Base-by-base conservation (phyloP, 2,329 filamentous ascomycete species). In the Talaromyces verruculosus region DNA sequence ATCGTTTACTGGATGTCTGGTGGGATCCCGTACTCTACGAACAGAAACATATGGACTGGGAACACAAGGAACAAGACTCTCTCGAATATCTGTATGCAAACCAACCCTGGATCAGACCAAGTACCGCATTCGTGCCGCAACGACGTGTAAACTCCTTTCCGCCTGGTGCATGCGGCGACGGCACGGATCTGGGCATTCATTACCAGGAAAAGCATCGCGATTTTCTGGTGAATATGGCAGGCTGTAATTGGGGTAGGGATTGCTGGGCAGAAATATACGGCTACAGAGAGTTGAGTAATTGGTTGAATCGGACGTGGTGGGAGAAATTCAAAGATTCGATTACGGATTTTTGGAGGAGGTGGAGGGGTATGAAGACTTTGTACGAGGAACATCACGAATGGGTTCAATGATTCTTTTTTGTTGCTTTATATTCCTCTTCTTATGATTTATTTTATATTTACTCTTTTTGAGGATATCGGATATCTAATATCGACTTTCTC, bases 251-350 rank as follows among this genome's bases (percentile, higher is more conserved):
- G 90, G 94, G 94, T 3, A 88, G 95, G 60, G 94, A 99, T 80
- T 99, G 95, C 78, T 98, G 94, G 94, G 90, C 89, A 43, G 95
- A 99, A 80, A 97, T 99, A 88, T 97, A 97, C 81, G 90, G 91
- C 77, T 99, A 93, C 81, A 91, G 93, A 62, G 89, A 97, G 77
- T 85, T 96, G 74, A 96, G 92, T 82, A 94, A 96, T 77, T 89
- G 88, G 79, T 85, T 97, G 68, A 97, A 97, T 82, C 87, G 92
- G 61, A 91, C 87, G 61, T 84, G 81, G 64, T 97, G 92, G 92
- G 91, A 96, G 81, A 85, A 83, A 70, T 81, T 81, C 62, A 76
- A 76, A 63, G 77, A 79, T 60, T 33, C 70, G 19, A 74, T 72
- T 30, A 70, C 70, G 19, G 67, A 68, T 64, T 30, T 73, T 6